Conservation (phyloP, 768 basidiomycete genomes). For the Chalciporus piperatus region DNA sequence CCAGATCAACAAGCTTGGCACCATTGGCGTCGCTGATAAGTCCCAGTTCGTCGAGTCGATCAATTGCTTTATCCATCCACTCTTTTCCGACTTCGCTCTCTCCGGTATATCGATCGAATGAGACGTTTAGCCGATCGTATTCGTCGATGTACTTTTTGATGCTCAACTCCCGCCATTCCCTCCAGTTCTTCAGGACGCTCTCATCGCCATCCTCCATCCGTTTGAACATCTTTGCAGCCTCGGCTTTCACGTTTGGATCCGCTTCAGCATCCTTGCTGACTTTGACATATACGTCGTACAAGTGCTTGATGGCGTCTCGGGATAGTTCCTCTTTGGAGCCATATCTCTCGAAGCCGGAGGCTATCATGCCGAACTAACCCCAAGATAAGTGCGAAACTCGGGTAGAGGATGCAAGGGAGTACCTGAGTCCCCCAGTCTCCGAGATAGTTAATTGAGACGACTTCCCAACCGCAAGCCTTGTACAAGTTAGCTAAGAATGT, state of each 20-base stretch:
- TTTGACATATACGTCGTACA: conserved; percentile 93
- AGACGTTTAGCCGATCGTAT: conserved; percentile 85
- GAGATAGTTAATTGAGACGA: conserved; percentile 88
- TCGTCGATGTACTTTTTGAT: conserved; percentile 86
- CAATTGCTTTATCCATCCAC: conserved; percentile 71
- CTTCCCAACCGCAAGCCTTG: conserved; percentile 90
- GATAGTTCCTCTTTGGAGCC: conserved; percentile 82
- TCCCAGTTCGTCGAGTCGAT: conserved; percentile 64
- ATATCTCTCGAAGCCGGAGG: conserved; percentile 88
- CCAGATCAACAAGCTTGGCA: conserved; percentile 83
- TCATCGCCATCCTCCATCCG: conserved; percentile 95
- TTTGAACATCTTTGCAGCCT: conserved; percentile 87
- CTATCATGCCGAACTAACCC: conserved; percentile 77
- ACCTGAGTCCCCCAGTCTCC: conserved; percentile 99
- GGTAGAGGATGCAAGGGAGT: background rate
- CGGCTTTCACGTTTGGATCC: conserved; percentile 68
- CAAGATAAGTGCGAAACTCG: background rate
- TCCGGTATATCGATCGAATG: conserved; percentile 90
- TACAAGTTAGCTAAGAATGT: conserved; percentile 90
- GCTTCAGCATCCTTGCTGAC: conserved; percentile 82
- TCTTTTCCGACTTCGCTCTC: conserved; percentile 79
- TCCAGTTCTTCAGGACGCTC: conserved; percentile 81
- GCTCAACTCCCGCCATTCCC: conserved; percentile 87
- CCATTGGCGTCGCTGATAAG: conserved; percentile 77
- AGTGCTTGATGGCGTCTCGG: conserved; percentile 89